Evolutionary conservation across 1,284 basidiomycete genomes (phyloP), one percentile per base, ranked within the genome.

Genomic region (Pseudozyma tsukubaensis): DNA sequence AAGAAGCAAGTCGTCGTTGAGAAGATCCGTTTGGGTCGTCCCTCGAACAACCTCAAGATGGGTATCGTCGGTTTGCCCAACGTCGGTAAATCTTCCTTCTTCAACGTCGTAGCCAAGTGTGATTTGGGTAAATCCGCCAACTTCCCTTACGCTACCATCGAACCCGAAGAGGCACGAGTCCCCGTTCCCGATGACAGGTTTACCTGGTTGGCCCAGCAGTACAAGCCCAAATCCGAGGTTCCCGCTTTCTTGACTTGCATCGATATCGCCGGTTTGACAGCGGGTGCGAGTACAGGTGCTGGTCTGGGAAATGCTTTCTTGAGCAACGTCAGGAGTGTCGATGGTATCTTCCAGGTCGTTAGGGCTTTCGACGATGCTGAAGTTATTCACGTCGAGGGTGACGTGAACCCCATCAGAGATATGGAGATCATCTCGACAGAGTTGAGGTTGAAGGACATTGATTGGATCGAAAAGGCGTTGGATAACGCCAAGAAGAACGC

Each of bases 291-390:
- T 13, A 98, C 96, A 40, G 97, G 97, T 83, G 97, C 94, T 58
- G 97, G 97, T 85, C 90, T 99, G 50, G 97, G 97, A 50, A 99
- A 99, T 85, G 91, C 94, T 45, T 99, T 99, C 89, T 87, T 99
- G 86, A 94, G 94, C 36, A 94, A 99, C 86, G 96, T 99, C 52
- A 92, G 97, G 66, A 92, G 96, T 24, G 97, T 99, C 72, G 97
- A 99, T 85, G 97, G 97, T 84, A 99, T 99, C 85, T 99, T 99
- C 89, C 97, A 99, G 86, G 91, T 98, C 72, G 91, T 99, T 60
- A 93, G 97, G 79, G 94, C 95, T 8, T 99, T 99, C 85, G 96
- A 98, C 84, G 97, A 99, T 82, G 92, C 94, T 39, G 97, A 99
- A 84, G 94, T 99, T 84, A 98, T 94, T 78, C 97, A 99, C 86